These are phyloP conservation scores for Erythrophleum ivorense DNA, from an alignment of 331 rosid genomes.

Conservation along the genomic window DNA sequence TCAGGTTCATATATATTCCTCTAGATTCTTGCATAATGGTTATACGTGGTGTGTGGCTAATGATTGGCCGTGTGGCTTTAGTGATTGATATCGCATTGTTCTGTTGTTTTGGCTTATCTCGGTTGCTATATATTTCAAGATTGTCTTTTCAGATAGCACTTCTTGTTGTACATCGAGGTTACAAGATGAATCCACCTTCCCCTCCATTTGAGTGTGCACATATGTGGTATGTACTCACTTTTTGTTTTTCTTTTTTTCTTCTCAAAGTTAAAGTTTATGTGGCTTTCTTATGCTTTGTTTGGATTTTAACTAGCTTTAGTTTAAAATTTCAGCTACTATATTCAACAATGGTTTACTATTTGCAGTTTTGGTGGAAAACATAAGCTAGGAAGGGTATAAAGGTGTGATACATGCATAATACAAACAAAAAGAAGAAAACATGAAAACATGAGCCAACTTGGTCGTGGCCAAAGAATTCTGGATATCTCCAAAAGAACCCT, in stretches of 20 bases:
- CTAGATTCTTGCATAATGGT: slow-evolving; percentile 42
- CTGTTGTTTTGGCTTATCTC: slow-evolving; percentile 37
- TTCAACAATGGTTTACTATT: background rate
- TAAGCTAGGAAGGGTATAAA: slow-evolving; percentile 15
- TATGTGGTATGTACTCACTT: slow-evolving; percentile 68
- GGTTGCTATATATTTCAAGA: slow-evolving; percentile 43
- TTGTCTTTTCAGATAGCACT: slow-evolving; percentile 87
- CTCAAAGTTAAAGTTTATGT: slow-evolving; percentile 21
- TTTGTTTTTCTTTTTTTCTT: background rate
- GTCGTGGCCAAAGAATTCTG: background rate
- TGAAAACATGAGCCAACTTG: slow-evolving; percentile 7
- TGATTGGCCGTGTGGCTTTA: slow-evolving; percentile 28
- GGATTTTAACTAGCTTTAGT: background rate
- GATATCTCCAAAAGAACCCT: slow-evolving; percentile 1
- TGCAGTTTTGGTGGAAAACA: background rate
- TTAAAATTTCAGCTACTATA: background rate
- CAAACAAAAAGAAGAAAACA: background rate
- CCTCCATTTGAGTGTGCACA: slow-evolving; percentile 98
- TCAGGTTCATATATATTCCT: slow-evolving; percentile 68
- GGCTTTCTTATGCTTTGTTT: background rate
- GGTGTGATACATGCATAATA: background rate
- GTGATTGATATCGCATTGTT: slow-evolving; percentile 1
- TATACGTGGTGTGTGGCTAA: slow-evolving; percentile 23
- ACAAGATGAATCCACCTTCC: slow-evolving; percentile 90
- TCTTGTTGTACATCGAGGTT: slow-evolving; percentile 83